Conservation (phyloP, 2,329 filamentous ascomycete genomes). For the Clonostachys chloroleuca region DNA sequence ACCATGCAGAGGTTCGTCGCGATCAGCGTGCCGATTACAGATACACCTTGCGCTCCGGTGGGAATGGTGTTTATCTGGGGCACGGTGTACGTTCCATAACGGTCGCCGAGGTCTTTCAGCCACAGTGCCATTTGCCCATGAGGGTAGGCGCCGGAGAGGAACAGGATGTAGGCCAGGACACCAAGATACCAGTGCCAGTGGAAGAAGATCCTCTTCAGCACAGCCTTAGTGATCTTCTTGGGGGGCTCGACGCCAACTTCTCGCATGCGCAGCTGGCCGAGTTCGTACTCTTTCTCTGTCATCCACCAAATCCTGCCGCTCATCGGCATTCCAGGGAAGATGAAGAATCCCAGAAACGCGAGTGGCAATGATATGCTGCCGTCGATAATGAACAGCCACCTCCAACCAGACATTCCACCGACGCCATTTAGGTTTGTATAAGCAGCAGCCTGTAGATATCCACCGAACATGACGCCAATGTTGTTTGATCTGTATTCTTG, state of each 20-base stretch:
- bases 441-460: conserved; percentile 40
- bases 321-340: conserved; percentile 36
- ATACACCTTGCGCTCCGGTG: conserved; percentile 21
- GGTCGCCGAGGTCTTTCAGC: conserved; percentile 17
- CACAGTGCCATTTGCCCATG: conserved; percentile 34
- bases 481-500: conserved; percentile 23
- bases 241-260: conserved; percentile 36
- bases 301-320: conserved; percentile 34
- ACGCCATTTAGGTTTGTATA: conserved; percentile 34
- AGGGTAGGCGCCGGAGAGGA: conserved; percentile 28
- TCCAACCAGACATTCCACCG: conserved; percentile 39
- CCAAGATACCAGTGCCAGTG: conserved; percentile 41
- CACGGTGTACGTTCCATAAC: conserved; percentile 19
- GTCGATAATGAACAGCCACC: conserved; percentile 28
- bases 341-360: conserved; percentile 8
- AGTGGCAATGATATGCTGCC: conserved; percentile 29
- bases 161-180: conserved; percentile 21
- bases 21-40: conserved; percentile 13
- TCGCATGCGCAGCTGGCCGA: conserved; percentile 65
- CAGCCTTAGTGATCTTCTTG: conserved; percentile 25
- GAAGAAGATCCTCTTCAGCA: conserved; percentile 28
- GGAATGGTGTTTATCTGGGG: conserved; percentile 39
- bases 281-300: conserved; percentile 51
- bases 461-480: conserved; percentile 46
- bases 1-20: conserved; percentile 11